Conservation (phyloP, 1,284 basidiomycete genomes). For the Taiwanofungus camphoratus region DNA sequence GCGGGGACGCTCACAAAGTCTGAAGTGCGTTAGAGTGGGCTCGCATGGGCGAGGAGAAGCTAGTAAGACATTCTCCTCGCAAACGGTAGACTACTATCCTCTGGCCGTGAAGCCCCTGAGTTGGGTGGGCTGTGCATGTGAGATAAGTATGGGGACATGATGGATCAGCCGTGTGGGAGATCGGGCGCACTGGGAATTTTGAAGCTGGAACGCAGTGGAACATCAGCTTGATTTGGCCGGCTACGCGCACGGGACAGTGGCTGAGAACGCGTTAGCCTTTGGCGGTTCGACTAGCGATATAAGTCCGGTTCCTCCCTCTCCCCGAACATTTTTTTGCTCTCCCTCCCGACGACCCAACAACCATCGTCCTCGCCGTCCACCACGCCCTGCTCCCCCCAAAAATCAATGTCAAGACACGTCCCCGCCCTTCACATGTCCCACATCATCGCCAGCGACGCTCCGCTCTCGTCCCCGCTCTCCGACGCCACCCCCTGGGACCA, state of each 20-base stretch:
- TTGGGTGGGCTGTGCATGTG: too few relatives aligned
- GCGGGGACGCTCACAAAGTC: too few relatives aligned
- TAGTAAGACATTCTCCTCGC: too few relatives aligned
- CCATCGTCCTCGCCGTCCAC: slow-evolving; percentile 12
- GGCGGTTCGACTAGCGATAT: slow-evolving; percentile 20
- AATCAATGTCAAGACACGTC: slow-evolving; percentile 29
- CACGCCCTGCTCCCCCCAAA: slow-evolving; percentile 10
- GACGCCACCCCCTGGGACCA: slow-evolving; percentile 42
- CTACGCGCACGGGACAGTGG: slow-evolving; percentile 11
- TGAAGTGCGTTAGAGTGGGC: too few relatives aligned
- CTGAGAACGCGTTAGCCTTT: slow-evolving; percentile 1
- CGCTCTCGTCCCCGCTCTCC: slow-evolving; percentile 46
- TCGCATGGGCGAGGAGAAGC: too few relatives aligned
- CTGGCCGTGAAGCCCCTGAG: too few relatives aligned
- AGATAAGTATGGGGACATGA: too few relatives aligned
- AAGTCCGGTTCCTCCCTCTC: slow-evolving; percentile 20
- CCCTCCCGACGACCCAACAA: slow-evolving; percentile 14
- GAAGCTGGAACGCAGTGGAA: too few relatives aligned
- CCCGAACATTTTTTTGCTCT: slow-evolving; percentile 16
- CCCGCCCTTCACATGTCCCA: slow-evolving; percentile 46
- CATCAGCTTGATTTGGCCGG: slow-evolving; percentile 10
- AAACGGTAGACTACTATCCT: too few relatives aligned
- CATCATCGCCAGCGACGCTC: slow-evolving; percentile 49
- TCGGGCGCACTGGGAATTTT: too few relatives aligned
- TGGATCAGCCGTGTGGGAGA: too few relatives aligned